Evolutionary conservation across 257 asterid genomes (phyloP).

Genomic region (Datura wrightii): DNA sequence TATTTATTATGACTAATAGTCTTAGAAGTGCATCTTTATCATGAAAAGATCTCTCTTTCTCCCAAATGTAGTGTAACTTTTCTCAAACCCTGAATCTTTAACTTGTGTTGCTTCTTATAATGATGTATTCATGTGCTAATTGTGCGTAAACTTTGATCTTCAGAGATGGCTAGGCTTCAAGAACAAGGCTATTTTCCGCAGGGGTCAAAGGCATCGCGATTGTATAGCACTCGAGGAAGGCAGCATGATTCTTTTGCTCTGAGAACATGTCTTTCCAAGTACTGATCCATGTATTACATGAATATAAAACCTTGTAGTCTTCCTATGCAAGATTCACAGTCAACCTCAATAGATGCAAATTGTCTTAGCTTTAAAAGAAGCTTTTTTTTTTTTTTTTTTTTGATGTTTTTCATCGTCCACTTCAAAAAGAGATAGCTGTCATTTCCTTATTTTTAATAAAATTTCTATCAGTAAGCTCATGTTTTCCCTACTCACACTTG

Average conservation of each 20-base stretch:
- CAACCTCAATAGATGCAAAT: not conserved
- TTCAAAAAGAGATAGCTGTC: not conserved
- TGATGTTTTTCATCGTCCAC: not conserved
- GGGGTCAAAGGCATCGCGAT: not conserved
- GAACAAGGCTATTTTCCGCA: not conserved
- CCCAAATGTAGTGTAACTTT: not conserved
- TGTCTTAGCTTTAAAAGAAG: not conserved
- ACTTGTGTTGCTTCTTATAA: not conserved
- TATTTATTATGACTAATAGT: not conserved
- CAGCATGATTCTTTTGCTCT: not conserved
- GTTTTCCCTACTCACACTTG: not conserved
- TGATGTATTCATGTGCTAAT: not conserved
- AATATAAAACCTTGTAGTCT: conserved; percentile 16
- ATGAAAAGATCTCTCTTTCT: not conserved
- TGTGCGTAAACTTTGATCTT: not conserved
- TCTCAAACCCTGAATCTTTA: not conserved
- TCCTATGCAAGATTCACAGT: not conserved
- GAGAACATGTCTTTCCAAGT: conserved; percentile 4
- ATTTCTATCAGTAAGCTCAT: not conserved
- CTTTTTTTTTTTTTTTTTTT: not conserved
- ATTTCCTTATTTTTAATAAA: not conserved
- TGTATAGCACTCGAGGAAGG: conserved; percentile 21
- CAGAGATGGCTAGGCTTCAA: not conserved
- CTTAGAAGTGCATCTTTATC: not conserved
- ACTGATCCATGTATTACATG: conserved; percentile 9